A percentile compares a stretch with the other conserved stretches of the same genome.
These are phyloP conservation scores for Austroboletus novae-zelandiae DNA, from an alignment of 1,284 basidiomycete genomes.

Conservation along the genomic window DNA sequence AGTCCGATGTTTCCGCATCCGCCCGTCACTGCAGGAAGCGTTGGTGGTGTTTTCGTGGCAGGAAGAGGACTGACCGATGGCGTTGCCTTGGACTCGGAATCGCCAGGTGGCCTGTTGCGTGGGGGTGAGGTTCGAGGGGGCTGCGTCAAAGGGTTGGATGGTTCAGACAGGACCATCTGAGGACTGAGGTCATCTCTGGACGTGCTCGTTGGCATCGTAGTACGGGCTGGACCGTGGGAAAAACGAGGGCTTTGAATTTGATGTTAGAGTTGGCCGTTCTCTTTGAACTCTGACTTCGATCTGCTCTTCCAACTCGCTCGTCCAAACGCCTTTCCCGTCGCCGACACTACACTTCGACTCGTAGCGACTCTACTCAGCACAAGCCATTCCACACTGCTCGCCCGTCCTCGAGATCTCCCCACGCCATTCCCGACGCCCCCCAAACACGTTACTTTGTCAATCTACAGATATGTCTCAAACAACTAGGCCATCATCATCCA, in stretches of 20 bases:
- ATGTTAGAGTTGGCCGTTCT: constrained; percentile 13
- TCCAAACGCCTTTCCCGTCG: constrained; percentile 10
- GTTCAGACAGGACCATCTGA: constrained; percentile 34
- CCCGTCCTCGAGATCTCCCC: constrained; percentile 21
- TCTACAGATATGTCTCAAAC: constrained; percentile 37
- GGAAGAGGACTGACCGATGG: constrained; percentile 31
- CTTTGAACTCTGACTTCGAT: constrained; percentile 32
- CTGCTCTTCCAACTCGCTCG: constrained; percentile 15
- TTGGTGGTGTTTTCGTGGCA: neutral
- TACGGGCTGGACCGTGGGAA: constrained; percentile 24
- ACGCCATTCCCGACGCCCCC: constrained; percentile 15
- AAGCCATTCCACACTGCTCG: constrained; percentile 9
- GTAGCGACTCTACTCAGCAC: constrained; percentile 8
- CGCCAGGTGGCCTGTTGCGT: constrained; percentile 32
- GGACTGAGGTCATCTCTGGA: constrained; percentile 27
- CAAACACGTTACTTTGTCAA: constrained; percentile 6
- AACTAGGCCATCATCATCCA: constrained; percentile 42
- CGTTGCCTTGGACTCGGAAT: constrained; percentile 40
- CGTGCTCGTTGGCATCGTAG: constrained; percentile 6
- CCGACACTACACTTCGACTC: constrained; percentile 8
- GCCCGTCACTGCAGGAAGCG: constrained; percentile 36
- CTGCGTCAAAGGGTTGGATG: constrained; percentile 36
- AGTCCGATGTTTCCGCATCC: constrained; percentile 41
- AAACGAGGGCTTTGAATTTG: constrained; percentile 26
- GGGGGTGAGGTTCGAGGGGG: constrained; percentile 25